These are phyloP conservation scores for Suillus fuscotomentosus DNA, from an alignment of 768 basidiomycete genomes.

Conservation along the genomic window DNA sequence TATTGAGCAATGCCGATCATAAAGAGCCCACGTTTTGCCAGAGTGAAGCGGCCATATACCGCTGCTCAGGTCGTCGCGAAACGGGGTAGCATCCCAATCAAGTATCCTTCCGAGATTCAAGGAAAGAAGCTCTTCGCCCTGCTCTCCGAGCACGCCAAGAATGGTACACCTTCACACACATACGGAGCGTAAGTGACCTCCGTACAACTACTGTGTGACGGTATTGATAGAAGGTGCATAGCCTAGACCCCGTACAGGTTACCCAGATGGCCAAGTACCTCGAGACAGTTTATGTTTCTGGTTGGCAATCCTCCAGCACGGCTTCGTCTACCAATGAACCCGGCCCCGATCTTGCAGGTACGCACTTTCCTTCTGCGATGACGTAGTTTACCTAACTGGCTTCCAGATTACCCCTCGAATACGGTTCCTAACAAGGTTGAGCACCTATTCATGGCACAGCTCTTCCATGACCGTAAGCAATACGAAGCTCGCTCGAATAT, in stretches of 20 bases:
- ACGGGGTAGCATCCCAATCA: constrained; percentile 81
- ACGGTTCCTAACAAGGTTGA: constrained; percentile 99
- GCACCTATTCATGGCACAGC: constrained; percentile 95
- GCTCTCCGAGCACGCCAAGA: constrained; percentile 73
- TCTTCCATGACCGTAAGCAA: constrained; percentile 99
- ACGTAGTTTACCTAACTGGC: constrained; percentile 1
- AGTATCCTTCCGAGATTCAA: constrained; percentile 82
- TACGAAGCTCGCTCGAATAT: constrained; percentile 72
- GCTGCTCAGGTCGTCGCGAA: constrained; percentile 93
- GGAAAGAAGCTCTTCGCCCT: constrained; percentile 85
- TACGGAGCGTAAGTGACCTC: constrained; percentile 88
- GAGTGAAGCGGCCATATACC: constrained; percentile 88
- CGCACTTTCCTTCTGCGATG: not conserved
- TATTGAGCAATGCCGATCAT: constrained; percentile 2
- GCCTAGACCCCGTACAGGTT: constrained; percentile 95
- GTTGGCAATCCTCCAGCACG: constrained; percentile 93
- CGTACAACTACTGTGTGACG: not conserved
- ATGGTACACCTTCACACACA: constrained; percentile 85
- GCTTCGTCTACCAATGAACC: constrained; percentile 94
- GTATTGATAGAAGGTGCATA: constrained; percentile 30
- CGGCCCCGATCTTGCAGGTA: constrained; percentile 96
- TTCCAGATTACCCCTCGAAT: constrained; percentile 92
- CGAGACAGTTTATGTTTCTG: constrained; percentile 98
- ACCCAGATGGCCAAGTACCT: constrained; percentile 99
- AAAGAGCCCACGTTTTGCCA: constrained; percentile 85